Conservation (phyloP, 2,329 filamentous ascomycete species). For the Stachybotrys echinatus region DNA sequence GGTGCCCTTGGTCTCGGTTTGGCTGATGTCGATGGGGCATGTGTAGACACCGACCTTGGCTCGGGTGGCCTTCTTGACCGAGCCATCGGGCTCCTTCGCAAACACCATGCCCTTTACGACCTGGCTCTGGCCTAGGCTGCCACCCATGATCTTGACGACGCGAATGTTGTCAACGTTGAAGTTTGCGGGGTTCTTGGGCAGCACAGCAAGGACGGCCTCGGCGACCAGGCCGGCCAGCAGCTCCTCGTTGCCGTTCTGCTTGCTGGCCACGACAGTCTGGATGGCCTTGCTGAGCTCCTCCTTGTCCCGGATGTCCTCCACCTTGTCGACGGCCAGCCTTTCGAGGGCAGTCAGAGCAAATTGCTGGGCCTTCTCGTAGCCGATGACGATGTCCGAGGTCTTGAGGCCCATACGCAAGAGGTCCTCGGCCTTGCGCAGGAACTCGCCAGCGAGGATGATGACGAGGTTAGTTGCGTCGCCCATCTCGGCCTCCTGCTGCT, state of each 20-base stretch:
- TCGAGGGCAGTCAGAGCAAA: slow-evolving; percentile 82
- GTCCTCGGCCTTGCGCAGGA: slow-evolving; percentile 96
- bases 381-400: slow-evolving; percentile 93
- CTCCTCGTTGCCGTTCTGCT: slow-evolving; percentile 92
- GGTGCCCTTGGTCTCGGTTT: slow-evolving; percentile 98
- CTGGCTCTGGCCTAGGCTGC: slow-evolving; percentile 85
- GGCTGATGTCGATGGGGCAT: slow-evolving; percentile 89
- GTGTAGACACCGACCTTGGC: slow-evolving; percentile 97
- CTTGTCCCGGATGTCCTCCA: slow-evolving; percentile 75
- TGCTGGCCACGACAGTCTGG: slow-evolving; percentile 90
- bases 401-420: slow-evolving; percentile 94
- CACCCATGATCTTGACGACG: slow-evolving; percentile 99
- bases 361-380: slow-evolving; percentile 91
- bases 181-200: slow-evolving; percentile 91
- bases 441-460: slow-evolving; percentile 89
- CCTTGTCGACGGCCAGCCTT: slow-evolving; percentile 84
- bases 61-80: slow-evolving; percentile 82
- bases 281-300: slow-evolving; percentile 91
- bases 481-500: slow-evolving; percentile 99
- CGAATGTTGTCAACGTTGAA: slow-evolving; percentile 99
- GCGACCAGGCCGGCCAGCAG: slow-evolving; percentile 82
- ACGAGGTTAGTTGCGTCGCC: slow-evolving; percentile 97
- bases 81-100: slow-evolving; percentile 87
- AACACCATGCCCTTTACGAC: slow-evolving; percentile 99
- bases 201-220: slow-evolving; percentile 76